These are phyloP conservation scores for Craterostigma plantagineum DNA, from an alignment of 257 asterid species.

Conservation along the genomic window DNA sequence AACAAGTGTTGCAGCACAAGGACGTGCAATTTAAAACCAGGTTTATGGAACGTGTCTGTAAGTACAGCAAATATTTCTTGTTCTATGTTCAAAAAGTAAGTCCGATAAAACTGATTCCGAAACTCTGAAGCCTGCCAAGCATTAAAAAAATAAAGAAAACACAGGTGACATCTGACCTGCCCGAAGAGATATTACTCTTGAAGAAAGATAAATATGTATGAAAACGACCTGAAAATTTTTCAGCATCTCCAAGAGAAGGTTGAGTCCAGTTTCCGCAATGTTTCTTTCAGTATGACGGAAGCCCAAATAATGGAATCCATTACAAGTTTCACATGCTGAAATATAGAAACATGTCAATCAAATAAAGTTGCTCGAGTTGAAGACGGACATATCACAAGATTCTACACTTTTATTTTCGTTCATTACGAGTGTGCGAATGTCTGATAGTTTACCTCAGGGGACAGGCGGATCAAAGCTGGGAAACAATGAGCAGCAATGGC, in stretches of 20 bases:
- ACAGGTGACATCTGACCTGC: not conserved
- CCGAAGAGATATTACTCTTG: not conserved
- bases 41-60: constrained; percentile 89
- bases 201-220: not conserved
- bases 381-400: not conserved
- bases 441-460: constrained; percentile 46
- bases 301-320: constrained; percentile 99
- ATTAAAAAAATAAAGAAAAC: not conserved
- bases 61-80: constrained; percentile 92
- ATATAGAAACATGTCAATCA: constrained; percentile 7
- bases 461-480: constrained; percentile 75
- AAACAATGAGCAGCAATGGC: constrained; percentile 93
- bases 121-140: constrained; percentile 61
- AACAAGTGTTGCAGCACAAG: constrained; percentile 71
- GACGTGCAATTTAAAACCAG: constrained; percentile 92
- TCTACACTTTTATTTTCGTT: not conserved
- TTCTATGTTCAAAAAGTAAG: constrained; percentile 68
- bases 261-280: constrained; percentile 96
- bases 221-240: constrained; percentile 74
- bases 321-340: constrained; percentile 89
- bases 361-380: not conserved
- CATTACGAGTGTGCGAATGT: not conserved
- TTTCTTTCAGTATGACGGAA: constrained; percentile 96
- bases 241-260: constrained; percentile 76
- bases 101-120: constrained; percentile 71